phyloP scores from a whole-genome alignment of 805 yeast species.

The Ogataea nakhonphanomensis region DNA sequence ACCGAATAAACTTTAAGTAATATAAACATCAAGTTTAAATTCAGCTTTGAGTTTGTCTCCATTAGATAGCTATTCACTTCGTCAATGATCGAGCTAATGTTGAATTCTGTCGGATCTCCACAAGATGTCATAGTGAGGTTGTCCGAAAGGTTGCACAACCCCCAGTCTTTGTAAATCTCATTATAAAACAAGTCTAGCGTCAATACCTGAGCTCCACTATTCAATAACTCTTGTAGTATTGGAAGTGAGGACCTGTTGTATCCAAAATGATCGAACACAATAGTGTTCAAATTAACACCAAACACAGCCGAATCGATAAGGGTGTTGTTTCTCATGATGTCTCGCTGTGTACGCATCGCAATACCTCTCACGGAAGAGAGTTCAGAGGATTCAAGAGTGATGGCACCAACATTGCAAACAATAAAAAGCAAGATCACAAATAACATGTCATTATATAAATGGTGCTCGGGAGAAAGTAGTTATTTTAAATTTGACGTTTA shows the following conservation, averaged over 20 bases:
- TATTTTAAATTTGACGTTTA: not conserved
- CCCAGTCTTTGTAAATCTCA: constrained; percentile 46
- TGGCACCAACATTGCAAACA: not conserved
- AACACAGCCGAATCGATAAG: constrained; percentile 37
- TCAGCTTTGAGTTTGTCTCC: constrained; percentile 38
- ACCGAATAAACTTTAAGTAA: constrained; percentile 36
- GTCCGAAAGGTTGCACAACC: constrained; percentile 50
- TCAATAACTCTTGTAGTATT: constrained; percentile 33
- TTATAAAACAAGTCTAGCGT: constrained; percentile 56
- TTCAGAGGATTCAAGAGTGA: constrained; percentile 29
- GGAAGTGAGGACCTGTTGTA: constrained; percentile 33
- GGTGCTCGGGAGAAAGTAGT: not conserved
- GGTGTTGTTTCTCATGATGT: constrained; percentile 38
- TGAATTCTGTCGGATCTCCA: constrained; percentile 16
- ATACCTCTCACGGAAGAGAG: constrained; percentile 30
- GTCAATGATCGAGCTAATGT: constrained; percentile 25
- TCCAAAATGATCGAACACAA: constrained; percentile 32
- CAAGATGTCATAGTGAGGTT: constrained; percentile 17
- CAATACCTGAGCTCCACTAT: constrained; percentile 45
- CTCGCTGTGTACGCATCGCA: constrained; percentile 47
- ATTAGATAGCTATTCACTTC: constrained; percentile 36
- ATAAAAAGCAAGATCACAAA: not conserved
- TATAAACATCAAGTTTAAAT: constrained; percentile 42
- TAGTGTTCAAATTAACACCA: constrained; percentile 38
- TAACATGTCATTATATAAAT: not conserved